Evolutionary conservation across 2,329 filamentous ascomycete genomes (phyloP).

Genomic region (Colletotrichum costaricense): DNA sequence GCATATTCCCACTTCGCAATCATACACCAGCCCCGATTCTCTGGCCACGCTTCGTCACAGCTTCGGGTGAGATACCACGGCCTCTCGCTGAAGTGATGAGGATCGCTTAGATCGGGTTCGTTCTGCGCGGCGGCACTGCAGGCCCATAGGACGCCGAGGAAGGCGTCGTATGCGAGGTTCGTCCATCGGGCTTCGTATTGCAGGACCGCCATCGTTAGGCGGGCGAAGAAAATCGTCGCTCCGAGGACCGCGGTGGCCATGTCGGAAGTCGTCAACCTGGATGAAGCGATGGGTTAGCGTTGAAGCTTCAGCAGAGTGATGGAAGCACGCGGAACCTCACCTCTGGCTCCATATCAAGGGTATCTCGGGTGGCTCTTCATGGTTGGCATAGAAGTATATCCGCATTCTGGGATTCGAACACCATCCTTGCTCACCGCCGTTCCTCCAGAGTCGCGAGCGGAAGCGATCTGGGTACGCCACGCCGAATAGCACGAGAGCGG

Average conservation of each 20-base stretch:
- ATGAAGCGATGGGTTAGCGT: background rate
- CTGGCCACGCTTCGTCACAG: slow-evolving; percentile 31
- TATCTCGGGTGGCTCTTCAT: slow-evolving; percentile 42
- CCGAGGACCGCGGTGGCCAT: slow-evolving; percentile 44
- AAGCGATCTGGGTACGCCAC: slow-evolving; percentile 40
- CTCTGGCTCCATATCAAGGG: slow-evolving; percentile 43
- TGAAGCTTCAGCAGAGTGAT: background rate
- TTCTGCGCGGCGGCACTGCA: slow-evolving; percentile 37
- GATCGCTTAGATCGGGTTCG: slow-evolving; percentile 41
- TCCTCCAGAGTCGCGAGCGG: slow-evolving; percentile 41
- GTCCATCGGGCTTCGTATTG: slow-evolving; percentile 35
- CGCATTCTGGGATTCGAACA: slow-evolving; percentile 44
- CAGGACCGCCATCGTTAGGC: slow-evolving; percentile 39
- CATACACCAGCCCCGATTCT: background rate
- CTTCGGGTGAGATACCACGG: slow-evolving; percentile 42
- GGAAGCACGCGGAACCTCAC: slow-evolving; percentile 27
- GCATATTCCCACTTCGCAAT: background rate
- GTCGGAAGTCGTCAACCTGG: slow-evolving; percentile 43
- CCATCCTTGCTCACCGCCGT: slow-evolving; percentile 43
- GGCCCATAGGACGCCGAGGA: slow-evolving; percentile 43
- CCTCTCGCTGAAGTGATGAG: slow-evolving; percentile 38
- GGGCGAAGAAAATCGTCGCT: slow-evolving; percentile 42
- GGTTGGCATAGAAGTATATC: slow-evolving; percentile 46
- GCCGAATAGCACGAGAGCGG: slow-evolving; percentile 37
- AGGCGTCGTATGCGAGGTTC: slow-evolving; percentile 43